Evolutionary conservation across 768 basidiomycete species (phyloP).

Genomic region (Daedaleopsis nitida): DNA sequence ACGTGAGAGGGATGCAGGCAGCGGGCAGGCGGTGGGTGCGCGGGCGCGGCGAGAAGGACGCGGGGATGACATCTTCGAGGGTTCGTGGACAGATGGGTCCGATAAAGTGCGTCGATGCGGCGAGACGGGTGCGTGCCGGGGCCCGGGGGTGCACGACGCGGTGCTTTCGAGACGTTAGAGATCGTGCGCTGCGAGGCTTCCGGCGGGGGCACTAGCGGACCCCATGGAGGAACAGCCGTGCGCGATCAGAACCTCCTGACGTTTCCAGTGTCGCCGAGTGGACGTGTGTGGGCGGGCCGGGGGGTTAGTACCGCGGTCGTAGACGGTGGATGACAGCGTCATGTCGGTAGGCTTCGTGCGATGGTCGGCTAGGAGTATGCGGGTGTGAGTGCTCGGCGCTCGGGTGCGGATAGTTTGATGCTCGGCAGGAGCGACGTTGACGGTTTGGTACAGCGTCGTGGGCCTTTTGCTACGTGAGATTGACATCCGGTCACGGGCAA

Average conservation of each 20-base stretch:
- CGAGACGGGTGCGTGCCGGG: conserved; percentile 5
- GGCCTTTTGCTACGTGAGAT: background rate
- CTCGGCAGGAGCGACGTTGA: conserved; percentile 11
- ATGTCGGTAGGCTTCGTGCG: conserved; percentile 14
- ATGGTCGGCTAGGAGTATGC: conserved; percentile 15
- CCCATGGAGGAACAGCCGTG: background rate
- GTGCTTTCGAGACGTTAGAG: conserved; percentile 2
- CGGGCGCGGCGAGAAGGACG: conserved; percentile 13
- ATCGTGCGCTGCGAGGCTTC: conserved; percentile 2
- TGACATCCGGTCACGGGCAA: background rate
- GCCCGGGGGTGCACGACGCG: conserved; percentile 1
- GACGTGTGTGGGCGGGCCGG: conserved; percentile 11
- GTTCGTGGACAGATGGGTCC: conserved; percentile 16
- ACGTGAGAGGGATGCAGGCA: conserved; percentile 17
- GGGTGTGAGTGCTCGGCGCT: conserved; percentile 10
- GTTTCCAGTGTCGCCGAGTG: conserved; percentile 7
- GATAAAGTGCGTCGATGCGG: conserved; percentile 12
- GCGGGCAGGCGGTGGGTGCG: conserved; percentile 1
- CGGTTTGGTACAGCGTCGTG: background rate
- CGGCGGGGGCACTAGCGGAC: conserved; percentile 13
- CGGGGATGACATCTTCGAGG: conserved; percentile 17
- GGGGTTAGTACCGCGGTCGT: background rate
- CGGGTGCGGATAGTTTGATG: conserved; percentile 7
- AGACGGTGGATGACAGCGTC: conserved; percentile 8
- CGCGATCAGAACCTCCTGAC: conserved; percentile 5